Evolutionary conservation across 164 flowering plant species (phyloP).

Genomic region (Nelumbo lutea): DNA sequence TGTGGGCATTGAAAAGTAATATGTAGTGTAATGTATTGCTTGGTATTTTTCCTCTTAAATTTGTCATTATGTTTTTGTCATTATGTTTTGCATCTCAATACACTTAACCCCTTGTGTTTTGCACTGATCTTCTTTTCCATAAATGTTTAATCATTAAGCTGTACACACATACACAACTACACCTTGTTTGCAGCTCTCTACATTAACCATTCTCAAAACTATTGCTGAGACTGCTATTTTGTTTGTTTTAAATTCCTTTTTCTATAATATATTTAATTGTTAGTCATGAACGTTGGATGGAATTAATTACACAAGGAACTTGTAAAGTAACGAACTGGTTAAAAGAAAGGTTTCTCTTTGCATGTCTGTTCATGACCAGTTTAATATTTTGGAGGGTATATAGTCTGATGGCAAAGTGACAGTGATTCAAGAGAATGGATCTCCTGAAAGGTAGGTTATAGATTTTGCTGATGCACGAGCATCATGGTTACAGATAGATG

Average conservation of each 20-base stretch:
- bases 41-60: background rate
- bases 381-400: slow-evolving; percentile 11
- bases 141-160: background rate
- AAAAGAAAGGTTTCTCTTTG: slow-evolving; percentile 12
- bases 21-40: no score
- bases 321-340: background rate
- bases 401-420: background rate
- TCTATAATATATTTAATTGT: background rate
- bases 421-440: background rate
- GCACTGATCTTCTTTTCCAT: background rate
- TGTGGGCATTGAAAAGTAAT: background rate
- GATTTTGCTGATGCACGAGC: background rate
- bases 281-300: background rate
- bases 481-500: background rate
- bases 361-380: slow-evolving; percentile 17
- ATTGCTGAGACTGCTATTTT: no score
- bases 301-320: background rate
- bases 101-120: no score
- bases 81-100: no score
- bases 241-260: background rate
- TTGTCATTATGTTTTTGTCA: no score
- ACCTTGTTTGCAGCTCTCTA: background rate
- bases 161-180: background rate
- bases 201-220: no score
- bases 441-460: slow-evolving; percentile 5